Evolutionary conservation across 345 rosid genomes (phyloP).

Genomic region (Populus davidiana): DNA sequence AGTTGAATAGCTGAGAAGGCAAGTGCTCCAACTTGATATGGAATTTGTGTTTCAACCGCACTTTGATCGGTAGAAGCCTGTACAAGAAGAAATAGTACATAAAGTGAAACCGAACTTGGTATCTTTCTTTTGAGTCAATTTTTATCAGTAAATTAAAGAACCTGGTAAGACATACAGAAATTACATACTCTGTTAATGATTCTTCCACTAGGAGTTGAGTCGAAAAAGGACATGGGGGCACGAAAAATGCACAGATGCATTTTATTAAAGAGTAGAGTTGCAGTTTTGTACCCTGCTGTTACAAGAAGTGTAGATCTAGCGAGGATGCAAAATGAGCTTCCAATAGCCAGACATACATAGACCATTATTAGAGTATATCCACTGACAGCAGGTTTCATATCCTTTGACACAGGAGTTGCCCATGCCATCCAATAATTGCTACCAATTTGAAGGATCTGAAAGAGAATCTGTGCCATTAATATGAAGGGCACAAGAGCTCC

Average conservation of each 20-base stretch:
- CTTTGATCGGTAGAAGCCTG: constrained; percentile 91
- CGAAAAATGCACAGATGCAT: constrained; percentile 69
- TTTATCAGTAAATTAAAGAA: neutral
- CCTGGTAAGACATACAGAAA: neutral
- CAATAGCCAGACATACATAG: constrained; percentile 52
- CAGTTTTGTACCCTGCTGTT: constrained; percentile 63
- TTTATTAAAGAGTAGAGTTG: constrained; percentile 63
- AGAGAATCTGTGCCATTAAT: constrained; percentile 56
- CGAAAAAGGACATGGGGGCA: constrained; percentile 80
- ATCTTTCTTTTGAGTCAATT: no score
- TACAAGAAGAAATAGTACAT: neutral
- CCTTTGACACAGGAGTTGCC: constrained; percentile 66
- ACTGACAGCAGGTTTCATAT: constrained; percentile 49
- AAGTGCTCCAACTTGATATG: constrained; percentile 39
- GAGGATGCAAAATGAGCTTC: constrained; percentile 60
- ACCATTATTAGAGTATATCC: constrained; percentile 47
- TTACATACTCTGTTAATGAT: constrained; percentile 58
- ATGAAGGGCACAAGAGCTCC: constrained; percentile 74
- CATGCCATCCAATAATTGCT: constrained; percentile 92
- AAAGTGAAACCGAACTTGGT: neutral
- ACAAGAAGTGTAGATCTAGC: constrained; percentile 50
- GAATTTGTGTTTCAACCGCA: constrained; percentile 52
- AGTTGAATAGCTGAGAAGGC: constrained; percentile 57
- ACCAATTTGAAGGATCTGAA: constrained; percentile 68
- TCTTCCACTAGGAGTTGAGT: constrained; percentile 78